Conservation (phyloP, 352 stramenopile species). For the Pythium myriotylum region DNA sequence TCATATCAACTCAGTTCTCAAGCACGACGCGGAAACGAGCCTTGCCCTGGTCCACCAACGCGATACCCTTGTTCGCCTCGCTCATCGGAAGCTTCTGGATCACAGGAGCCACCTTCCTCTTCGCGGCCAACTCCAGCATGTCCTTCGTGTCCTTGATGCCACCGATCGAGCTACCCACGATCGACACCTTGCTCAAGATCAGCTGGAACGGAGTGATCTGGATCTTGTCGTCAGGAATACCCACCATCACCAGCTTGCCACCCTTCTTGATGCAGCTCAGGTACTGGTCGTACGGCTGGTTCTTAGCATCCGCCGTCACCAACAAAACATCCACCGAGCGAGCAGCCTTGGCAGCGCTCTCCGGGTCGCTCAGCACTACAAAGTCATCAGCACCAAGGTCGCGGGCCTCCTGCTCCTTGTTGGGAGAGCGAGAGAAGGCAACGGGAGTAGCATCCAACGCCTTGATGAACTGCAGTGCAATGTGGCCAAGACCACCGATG, state of each 20-base stretch:
- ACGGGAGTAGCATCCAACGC: slow-evolving; percentile 49
- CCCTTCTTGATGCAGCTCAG: slow-evolving; percentile 17
- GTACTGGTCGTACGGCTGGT: slow-evolving; percentile 33
- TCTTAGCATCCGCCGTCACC: slow-evolving; percentile 34
- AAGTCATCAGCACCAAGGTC: slow-evolving; percentile 26
- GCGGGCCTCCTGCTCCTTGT: slow-evolving; percentile 24
- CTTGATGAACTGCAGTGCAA: slow-evolving; percentile 63
- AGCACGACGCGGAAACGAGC: slow-evolving; percentile 25
- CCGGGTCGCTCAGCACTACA: slow-evolving; percentile 16
- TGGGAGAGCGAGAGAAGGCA: slow-evolving; percentile 42
- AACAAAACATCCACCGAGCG: slow-evolving; percentile 29
- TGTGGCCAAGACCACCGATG: slow-evolving; percentile 70
- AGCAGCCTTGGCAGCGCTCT: slow-evolving; percentile 13
- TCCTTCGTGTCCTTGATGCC: neutral
- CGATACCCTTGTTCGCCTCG: slow-evolving; percentile 1
- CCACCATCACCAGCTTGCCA: slow-evolving; percentile 34
- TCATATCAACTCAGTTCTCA: slow-evolving; percentile 18
- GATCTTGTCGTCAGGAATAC: slow-evolving; percentile 19
- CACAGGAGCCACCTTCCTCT: neutral
- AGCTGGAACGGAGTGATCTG: slow-evolving; percentile 17
- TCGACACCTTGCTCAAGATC: slow-evolving; percentile 43
- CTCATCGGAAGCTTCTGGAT: slow-evolving; percentile 2
- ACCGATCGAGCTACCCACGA: slow-evolving; percentile 23
- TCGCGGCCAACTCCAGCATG: neutral
- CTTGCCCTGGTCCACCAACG: neutral